Conservation (phyloP, 2,329 filamentous ascomycete species). For the Alternaria atra region DNA sequence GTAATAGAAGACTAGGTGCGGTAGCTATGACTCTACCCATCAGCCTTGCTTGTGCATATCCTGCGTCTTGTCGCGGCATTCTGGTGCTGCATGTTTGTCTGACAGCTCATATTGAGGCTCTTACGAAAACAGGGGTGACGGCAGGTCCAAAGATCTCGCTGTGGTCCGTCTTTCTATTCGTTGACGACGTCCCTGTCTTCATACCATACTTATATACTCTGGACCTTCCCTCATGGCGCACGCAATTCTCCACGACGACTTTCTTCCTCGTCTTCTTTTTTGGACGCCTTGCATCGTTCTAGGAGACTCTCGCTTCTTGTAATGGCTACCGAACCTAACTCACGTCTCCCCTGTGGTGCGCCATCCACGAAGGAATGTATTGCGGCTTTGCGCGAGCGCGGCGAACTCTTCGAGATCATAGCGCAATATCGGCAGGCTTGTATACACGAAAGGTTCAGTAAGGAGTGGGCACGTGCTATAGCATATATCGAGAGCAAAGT, state of each 20-base stretch:
- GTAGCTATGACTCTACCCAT: not conserved
- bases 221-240: not conserved
- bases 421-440: not conserved
- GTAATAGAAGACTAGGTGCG: not conserved
- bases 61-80: not conserved
- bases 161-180: not conserved
- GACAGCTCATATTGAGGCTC: conserved; percentile 6
- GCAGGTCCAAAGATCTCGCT: not conserved
- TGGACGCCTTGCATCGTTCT: too few species aligned
- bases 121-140: not conserved
- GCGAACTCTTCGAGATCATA: not conserved
- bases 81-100: not conserved
- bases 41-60: not conserved
- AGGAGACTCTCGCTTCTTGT: too few species aligned
- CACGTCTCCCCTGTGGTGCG: too few species aligned
- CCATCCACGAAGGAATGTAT: conserved; percentile 1
- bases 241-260: too few species aligned
- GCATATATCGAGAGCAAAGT: conserved; percentile 4
- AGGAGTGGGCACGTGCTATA: not conserved
- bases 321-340: too few species aligned
- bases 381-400: not conserved
- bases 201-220: not conserved
- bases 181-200: not conserved
- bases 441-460: not conserved
- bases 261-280: too few species aligned